Percentiles rank a stretch among this genome's conserved stretches.
Evolutionary conservation across 2,329 filamentous ascomycete species (phyloP).

Genomic region (Xylaria sp.): DNA sequence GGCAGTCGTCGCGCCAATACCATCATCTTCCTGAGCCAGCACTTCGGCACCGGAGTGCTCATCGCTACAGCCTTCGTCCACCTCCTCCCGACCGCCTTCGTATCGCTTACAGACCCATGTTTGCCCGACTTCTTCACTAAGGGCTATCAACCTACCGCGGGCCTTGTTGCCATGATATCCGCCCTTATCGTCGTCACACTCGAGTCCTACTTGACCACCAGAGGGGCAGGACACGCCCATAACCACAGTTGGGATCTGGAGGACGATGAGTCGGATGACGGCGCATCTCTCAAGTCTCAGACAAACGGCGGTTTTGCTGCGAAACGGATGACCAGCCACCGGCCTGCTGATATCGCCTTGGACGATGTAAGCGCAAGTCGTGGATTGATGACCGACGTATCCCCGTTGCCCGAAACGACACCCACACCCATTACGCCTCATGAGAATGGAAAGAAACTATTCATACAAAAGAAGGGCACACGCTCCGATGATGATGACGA

Average conservation of each 20-base stretch:
- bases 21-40: conserved; percentile 74
- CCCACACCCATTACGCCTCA: conserved; percentile 50
- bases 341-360: conserved; percentile 63
- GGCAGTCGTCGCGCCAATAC: conserved; percentile 65
- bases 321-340: conserved; percentile 53
- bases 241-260: conserved; percentile 61
- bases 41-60: conserved; percentile 86
- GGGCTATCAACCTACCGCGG: conserved; percentile 82
- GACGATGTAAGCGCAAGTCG: conserved; percentile 63
- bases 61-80: conserved; percentile 89
- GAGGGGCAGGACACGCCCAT: conserved; percentile 71
- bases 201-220: conserved; percentile 87
- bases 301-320: conserved; percentile 52
- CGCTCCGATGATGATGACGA: conserved; percentile 50
- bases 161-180: conserved; percentile 82
- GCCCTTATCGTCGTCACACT: conserved; percentile 85
- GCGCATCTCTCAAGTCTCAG: conserved; percentile 45
- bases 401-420: conserved; percentile 67
- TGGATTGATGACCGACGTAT: conserved; percentile 68
- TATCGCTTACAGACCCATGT: conserved; percentile 74
- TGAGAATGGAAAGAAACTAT: conserved; percentile 37
- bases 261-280: conserved; percentile 51
- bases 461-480: conserved; percentile 30
- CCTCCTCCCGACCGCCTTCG: conserved; percentile 74
- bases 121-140: conserved; percentile 83